Percentiles rank a stretch among this genome's conserved stretches.
phyloP scores from a whole-genome alignment of 2,329 filamentous ascomycete genomes.

The Penicillium sp. region DNA sequence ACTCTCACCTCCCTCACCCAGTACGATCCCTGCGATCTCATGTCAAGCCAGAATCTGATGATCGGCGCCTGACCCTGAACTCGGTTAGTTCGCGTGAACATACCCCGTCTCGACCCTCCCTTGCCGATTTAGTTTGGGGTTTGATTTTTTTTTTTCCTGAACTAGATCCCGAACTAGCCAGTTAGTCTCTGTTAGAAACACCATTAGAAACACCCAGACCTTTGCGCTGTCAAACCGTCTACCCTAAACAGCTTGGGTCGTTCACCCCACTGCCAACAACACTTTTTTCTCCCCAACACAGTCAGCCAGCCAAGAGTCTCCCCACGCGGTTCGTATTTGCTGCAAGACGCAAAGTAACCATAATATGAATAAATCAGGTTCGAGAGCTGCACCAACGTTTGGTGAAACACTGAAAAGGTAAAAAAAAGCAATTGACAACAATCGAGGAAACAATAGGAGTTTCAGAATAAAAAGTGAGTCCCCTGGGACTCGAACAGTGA shows the following conservation, averaged over 20 bases:
- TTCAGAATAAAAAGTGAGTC: background rate
- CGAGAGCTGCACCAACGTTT: background rate
- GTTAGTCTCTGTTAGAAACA: constrained; percentile 4
- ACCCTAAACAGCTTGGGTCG: background rate
- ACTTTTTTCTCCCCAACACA: background rate
- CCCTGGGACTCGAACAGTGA: background rate
- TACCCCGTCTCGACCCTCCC: background rate
- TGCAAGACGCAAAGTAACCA: background rate
- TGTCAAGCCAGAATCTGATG: background rate
- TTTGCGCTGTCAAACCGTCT: background rate
- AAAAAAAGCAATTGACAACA: background rate
- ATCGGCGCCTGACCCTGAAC: background rate
- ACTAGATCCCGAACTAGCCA: background rate
- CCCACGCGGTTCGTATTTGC: constrained; percentile 3
- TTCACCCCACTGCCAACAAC: background rate
- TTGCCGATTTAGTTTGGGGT: background rate
- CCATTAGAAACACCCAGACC: background rate
- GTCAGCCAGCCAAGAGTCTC: background rate
- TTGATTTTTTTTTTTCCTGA: background rate
- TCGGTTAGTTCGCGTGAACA: background rate
- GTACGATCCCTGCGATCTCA: background rate
- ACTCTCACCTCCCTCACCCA: background rate
- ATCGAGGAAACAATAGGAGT: constrained; percentile 1
- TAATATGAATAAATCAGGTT: background rate
- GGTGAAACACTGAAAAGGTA: background rate